Base-by-base conservation (phyloP, 2,329 filamentous ascomycete species). In the Penicillium crustosum region DNA sequence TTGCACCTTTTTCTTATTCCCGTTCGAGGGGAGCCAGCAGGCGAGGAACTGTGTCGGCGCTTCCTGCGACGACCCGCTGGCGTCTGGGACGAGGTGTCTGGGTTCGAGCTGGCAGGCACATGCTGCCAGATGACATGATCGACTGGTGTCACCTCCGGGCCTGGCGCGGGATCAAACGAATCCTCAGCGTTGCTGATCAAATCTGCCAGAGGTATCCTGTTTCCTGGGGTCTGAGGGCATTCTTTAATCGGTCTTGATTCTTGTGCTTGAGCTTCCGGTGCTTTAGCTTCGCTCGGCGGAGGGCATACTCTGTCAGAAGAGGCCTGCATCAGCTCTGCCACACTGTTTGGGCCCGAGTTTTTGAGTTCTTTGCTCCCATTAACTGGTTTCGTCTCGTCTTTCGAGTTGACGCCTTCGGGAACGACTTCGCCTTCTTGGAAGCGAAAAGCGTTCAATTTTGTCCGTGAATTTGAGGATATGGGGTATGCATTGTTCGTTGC, bases 41-140 rank as follows among this genome's bases (percentile, higher is more conserved):
- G 89, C 0, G 90, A 92, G 13, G 89, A 91, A 75, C 88, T 92
- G 64, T 86, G 83, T 17, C 87, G 86, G 55, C 90, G 83, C 72
- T 92, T 93, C 64, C 80, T 83, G 60, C 80, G 79, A 66, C 73
- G 59, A 56, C 73, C 70, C 48, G 70, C 72, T 17, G 82, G 64
- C 67, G 77, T 75, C 77, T 76, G 73, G 79, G 81, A 53, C 78
- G 82, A 51, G 78, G 82, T 60, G 51, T 73, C 70, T 4, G 70
- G 66, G 53, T 75, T 75, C 3, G 77, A 76, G 58, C 75, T 79
- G 36, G 68, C 66, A 41, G 78, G 77, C 13, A 75, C 72, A 68
- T 80, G 77, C 59, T 84, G 81, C 85, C 85, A 88, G 49, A 80
- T 78, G 44, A 88, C 77, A 66, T 85, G 82, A 61, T 87, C 85